phyloP scores from a whole-genome alignment of 2,329 filamentous ascomycete genomes.

The Zasmidium cellare region DNA sequence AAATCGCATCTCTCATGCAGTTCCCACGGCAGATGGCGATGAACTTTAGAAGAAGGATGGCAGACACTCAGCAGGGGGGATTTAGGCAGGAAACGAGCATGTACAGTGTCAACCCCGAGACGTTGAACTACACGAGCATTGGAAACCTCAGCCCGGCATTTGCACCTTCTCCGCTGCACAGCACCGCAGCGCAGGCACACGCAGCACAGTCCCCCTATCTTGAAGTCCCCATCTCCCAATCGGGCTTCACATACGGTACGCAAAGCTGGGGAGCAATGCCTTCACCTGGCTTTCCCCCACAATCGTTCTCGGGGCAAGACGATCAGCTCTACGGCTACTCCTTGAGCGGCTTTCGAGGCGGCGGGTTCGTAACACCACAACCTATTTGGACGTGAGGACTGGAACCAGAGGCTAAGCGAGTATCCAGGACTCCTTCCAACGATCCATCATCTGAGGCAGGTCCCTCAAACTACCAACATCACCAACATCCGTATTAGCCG shows the following conservation, averaged over 20 bases:
- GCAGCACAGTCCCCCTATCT: constrained; percentile 41
- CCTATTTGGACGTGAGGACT: constrained; percentile 35
- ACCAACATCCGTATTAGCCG: constrained; percentile 4
- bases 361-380: constrained; percentile 37
- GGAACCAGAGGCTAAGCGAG: constrained; percentile 26
- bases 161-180: constrained; percentile 47
- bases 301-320: constrained; percentile 39
- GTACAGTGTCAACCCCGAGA: constrained; percentile 24
- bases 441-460: constrained; percentile 20
- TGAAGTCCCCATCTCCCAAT: constrained; percentile 40
- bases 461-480: constrained; percentile 19
- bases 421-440: constrained; percentile 28
- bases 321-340: constrained; percentile 38
- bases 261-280: constrained; percentile 34
- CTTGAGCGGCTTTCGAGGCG: constrained; percentile 30
- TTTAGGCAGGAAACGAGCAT: constrained; percentile 15
- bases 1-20: constrained; percentile 48
- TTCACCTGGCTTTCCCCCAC: constrained; percentile 35
- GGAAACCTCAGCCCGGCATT: constrained; percentile 52
- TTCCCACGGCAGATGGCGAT: constrained; percentile 46
- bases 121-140: constrained; percentile 34
- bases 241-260: constrained; percentile 32
- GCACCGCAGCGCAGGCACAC: constrained; percentile 28
- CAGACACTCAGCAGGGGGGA: constrained; percentile 17
- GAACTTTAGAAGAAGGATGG: constrained; percentile 39